Conservation (phyloP, 2,329 filamentous ascomycete species). For the Byssoonygena ceratinophila region DNA sequence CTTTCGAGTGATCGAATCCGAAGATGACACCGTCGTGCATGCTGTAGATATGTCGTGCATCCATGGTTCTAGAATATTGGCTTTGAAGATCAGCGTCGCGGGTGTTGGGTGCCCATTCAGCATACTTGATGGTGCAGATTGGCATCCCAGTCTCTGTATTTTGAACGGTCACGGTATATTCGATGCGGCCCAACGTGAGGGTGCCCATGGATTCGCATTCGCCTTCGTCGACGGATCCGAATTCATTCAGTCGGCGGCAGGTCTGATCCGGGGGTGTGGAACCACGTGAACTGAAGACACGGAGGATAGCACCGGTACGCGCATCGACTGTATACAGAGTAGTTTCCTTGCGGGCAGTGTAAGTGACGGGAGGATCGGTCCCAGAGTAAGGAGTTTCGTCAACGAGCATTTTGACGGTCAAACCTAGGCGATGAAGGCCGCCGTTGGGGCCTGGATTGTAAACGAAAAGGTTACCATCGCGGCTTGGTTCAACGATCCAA, state of each 20-base stretch:
- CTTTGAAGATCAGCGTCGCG: slow-evolving; percentile 76
- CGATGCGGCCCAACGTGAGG: slow-evolving; percentile 71
- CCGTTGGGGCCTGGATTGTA: slow-evolving; percentile 57
- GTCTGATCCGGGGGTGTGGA: slow-evolving; percentile 61
- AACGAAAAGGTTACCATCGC: slow-evolving; percentile 76
- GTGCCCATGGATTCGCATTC: slow-evolving; percentile 74
- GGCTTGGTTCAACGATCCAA: slow-evolving; percentile 89
- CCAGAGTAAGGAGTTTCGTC: slow-evolving; percentile 70
- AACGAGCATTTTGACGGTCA: slow-evolving; percentile 64
- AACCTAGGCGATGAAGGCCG: slow-evolving; percentile 38
- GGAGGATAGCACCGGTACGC: slow-evolving; percentile 67
- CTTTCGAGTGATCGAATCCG: slow-evolving; percentile 59
- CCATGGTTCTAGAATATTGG: slow-evolving; percentile 70
- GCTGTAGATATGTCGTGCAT: slow-evolving; percentile 80
- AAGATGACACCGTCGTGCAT: slow-evolving; percentile 75
- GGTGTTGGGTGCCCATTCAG: slow-evolving; percentile 90
- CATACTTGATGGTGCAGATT: slow-evolving; percentile 82
- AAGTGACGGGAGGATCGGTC: slow-evolving; percentile 66
- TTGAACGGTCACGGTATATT: slow-evolving; percentile 82
- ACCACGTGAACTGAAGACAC: slow-evolving; percentile 69
- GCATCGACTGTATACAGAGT: slow-evolving; percentile 84
- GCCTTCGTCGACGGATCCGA: slow-evolving; percentile 48
- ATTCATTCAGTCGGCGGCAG: slow-evolving; percentile 59
- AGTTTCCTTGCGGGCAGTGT: slow-evolving; percentile 84
- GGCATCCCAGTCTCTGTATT: slow-evolving; percentile 60